Evolutionary conservation across 306 rosid genomes (phyloP), one percentile per base, ranked within the genome.

Genomic region (Cicer yamashitae): DNA sequence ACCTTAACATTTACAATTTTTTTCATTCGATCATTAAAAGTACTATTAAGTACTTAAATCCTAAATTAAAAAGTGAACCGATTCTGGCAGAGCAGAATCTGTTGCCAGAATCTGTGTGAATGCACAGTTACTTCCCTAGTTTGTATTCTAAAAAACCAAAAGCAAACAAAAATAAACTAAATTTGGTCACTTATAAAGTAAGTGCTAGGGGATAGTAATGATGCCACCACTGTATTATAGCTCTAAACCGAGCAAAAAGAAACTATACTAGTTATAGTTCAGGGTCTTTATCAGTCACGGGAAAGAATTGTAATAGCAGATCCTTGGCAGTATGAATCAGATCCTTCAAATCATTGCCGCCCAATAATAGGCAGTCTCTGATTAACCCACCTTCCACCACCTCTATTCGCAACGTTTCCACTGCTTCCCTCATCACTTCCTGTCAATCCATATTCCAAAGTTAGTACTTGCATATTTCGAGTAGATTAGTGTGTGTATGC

Each of bases 311-410:
- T 43, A 80, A 15, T n/a, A 83, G 81, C 79, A 90, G 70, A 78
- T 94, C 94, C 81, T 85, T 89, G 68, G 85, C 65, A 54, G 86
- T 61, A 39, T 82, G 86, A 76, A 91, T 68, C 73, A 91, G 71
- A 14, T 88, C 90, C 71, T 83, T 78, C 15, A 94, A 81, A 81
- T 94, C 98, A 30, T 81, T 81, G 79, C 82, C 77, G 12, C 93
- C 94, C 81, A 94, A 6, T 75, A 87, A 90, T 43, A 94, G 91
- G 53, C 94, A 91, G 56, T 94, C 98, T 84, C 65, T 87, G n/a
- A 94, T 70, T 12, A 94, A 78, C 45, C 84, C 94, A 13, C 97
- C 98, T 20, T 90, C 86, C 80, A 84, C 82, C 72, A 88, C 93
- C 82, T 94, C 97, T 38, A 4, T 63, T 12, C 84, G 81, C 82